These are phyloP conservation scores for Monosporascus sp. DNA, from an alignment of 2,329 filamentous ascomycete species.

Conservation along the genomic window DNA sequence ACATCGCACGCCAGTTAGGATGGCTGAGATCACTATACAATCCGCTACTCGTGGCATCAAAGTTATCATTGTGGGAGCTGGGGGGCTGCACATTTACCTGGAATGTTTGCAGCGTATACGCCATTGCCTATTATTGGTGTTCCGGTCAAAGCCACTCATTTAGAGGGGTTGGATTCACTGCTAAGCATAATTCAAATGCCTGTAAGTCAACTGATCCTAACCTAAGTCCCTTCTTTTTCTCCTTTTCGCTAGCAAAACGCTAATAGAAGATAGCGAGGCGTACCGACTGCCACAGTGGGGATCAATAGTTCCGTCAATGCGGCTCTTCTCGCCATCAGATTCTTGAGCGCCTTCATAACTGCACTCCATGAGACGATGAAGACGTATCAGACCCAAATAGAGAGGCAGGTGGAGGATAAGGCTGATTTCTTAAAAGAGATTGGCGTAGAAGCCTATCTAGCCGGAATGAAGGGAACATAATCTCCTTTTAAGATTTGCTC, in stretches of 20 bases:
- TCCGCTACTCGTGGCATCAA: constrained; percentile 54
- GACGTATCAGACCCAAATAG: constrained; percentile 59
- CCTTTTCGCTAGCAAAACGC: no score
- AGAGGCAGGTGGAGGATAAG: constrained; percentile 60
- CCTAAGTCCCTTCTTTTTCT: no score
- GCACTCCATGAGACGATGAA: constrained; percentile 52
- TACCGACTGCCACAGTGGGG: constrained; percentile 70
- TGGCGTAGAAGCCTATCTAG: constrained; percentile 53
- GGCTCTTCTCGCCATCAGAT: constrained; percentile 66
- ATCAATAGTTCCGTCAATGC: constrained; percentile 80
- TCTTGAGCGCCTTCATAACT: constrained; percentile 49
- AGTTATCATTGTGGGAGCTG: constrained; percentile 71
- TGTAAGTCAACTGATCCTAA: no score
- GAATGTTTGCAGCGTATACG: constrained; percentile 60
- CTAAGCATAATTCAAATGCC: constrained; percentile 77
- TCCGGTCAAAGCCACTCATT: constrained; percentile 66
- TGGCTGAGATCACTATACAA: constrained; percentile 65
- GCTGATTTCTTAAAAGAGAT: constrained; percentile 50
- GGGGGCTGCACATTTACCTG: constrained; percentile 68
- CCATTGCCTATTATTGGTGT: constrained; percentile 71
- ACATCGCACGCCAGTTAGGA: constrained; percentile 67
- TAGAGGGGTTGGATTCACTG: constrained; percentile 68
- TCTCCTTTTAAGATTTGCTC: no score
- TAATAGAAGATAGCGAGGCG: constrained; percentile 38
- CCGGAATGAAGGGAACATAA: constrained; percentile 26